Evolutionary conservation across 139 green algal genomes (phyloP).

Genomic region (Chlamydomonas sp.): DNA sequence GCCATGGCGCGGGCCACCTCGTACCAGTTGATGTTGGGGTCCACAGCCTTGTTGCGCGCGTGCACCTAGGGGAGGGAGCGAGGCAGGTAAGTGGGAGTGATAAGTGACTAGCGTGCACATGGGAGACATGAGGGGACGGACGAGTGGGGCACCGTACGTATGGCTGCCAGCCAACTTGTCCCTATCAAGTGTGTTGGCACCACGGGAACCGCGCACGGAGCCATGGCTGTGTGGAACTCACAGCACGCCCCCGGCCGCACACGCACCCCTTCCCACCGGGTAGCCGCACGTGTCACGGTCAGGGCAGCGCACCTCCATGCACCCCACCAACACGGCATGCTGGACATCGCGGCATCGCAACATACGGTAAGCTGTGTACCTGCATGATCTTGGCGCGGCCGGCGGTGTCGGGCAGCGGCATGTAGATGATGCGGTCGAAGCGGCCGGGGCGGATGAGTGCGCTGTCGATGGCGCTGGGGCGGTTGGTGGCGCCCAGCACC

Average conservation of each 20-base stretch:
- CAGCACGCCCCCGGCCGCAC: no score
- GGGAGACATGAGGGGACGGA: not conserved
- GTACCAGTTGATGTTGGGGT: constrained; percentile 81
- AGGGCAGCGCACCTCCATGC: no score
- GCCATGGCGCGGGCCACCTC: constrained; percentile 85
- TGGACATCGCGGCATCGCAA: no score
- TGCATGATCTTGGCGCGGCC: constrained; percentile 89
- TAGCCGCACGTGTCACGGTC: no score
- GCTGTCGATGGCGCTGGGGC: constrained; percentile 89
- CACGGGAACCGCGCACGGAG: no score
- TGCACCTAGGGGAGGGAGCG: constrained; percentile 72
- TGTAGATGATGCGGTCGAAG: constrained; percentile 96
- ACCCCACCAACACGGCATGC: no score
- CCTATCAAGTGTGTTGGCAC: no score
- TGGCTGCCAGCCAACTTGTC: not conserved
- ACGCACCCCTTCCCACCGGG: no score
- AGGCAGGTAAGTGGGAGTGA: not conserved
- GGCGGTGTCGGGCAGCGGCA: constrained; percentile 87
- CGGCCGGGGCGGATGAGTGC: constrained; percentile 89
- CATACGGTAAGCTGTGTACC: constrained; percentile 18
- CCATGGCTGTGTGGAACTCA: no score
- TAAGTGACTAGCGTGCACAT: not conserved
- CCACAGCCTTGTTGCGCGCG: constrained; percentile 81
- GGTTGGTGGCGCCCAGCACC: constrained; percentile 97
- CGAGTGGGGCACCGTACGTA: not conserved